Percentiles rank a stretch among this genome's conserved stretches.
phyloP scores from a whole-genome alignment of 306 rosid genomes.

The Prunus fruticosa region DNA sequence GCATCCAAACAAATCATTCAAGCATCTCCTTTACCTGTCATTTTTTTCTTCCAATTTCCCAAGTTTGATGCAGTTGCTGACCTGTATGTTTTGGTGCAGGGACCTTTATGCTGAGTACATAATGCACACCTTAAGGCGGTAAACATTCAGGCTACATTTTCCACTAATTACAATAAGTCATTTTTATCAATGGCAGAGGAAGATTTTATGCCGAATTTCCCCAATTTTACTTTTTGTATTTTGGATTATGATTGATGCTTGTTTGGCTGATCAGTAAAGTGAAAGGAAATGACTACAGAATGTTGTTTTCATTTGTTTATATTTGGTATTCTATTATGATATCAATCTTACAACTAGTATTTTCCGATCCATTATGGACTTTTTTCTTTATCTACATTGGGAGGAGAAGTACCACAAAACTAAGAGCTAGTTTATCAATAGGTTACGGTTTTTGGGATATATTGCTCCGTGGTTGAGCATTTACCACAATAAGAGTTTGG shows the following conservation, averaged over 20 bases:
- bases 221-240: not conserved
- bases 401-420: too few species aligned
- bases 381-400: too few species aligned
- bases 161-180: slow-evolving; percentile 32
- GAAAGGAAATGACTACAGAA: not conserved
- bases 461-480: not conserved
- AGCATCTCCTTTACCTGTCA: not conserved
- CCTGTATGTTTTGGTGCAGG: slow-evolving; percentile 57
- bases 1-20: not conserved
- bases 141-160: slow-evolving; percentile 20
- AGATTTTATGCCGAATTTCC: slow-evolving; percentile 13
- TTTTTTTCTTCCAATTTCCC: too few species aligned
- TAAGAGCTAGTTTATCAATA: too few species aligned
- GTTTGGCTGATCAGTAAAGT: slow-evolving; percentile 5
- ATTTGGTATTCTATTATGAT: not conserved
- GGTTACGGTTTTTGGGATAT: not conserved
- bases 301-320: not conserved
- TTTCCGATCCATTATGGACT: too few species aligned
- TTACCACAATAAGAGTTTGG: not conserved
- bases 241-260: not conserved
- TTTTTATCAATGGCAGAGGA: slow-evolving; percentile 1
- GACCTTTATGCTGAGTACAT: slow-evolving; percentile 93
- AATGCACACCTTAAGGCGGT: slow-evolving; percentile 77
- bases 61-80: slow-evolving; percentile 1
- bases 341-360: too few species aligned